A percentile compares a stretch with the other conserved stretches of the same genome.
These are phyloP conservation scores for Colletotrichum endophyticum DNA, from an alignment of 2,329 filamentous ascomycete species.

Conservation along the genomic window DNA sequence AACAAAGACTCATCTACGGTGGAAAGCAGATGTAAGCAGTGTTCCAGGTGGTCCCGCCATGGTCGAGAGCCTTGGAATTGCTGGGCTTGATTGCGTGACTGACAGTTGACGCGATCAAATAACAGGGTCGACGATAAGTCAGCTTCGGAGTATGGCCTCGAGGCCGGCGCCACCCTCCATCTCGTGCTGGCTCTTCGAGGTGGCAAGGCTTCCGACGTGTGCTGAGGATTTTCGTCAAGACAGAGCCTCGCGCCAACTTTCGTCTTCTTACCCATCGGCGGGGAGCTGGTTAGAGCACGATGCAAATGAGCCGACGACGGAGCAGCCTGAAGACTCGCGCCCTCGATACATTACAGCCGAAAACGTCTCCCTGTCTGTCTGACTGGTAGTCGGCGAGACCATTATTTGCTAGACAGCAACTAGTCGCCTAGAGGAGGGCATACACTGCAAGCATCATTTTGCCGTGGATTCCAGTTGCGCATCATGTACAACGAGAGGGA, in stretches of 20 bases:
- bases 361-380: not conserved
- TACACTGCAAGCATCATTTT: not conserved
- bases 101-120: not conserved
- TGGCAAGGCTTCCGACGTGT: conserved; percentile 45
- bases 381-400: not conserved
- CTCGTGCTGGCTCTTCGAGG: conserved; percentile 93
- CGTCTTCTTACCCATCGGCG: not conserved
- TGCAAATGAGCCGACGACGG: not conserved
- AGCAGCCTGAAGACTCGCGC: not conserved
- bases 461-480: not conserved
- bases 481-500: not conserved
- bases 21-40: conserved; percentile 89
- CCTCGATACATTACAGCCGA: not conserved
- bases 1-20: conserved; percentile 94
- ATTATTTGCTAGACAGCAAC: not conserved
- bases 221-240: not conserved
- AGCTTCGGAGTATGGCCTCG: conserved; percentile 86
- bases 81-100: not conserved
- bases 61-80: not conserved
- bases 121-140: conserved; percentile 92
- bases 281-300: not conserved
- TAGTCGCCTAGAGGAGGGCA: not conserved
- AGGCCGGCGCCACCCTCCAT: conserved; percentile 92
- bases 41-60: not conserved
- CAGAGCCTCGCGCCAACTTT: not conserved